These are phyloP conservation scores for Lipomyces chichibuensis DNA, from an alignment of 805 yeast genomes.

Conservation along the genomic window DNA sequence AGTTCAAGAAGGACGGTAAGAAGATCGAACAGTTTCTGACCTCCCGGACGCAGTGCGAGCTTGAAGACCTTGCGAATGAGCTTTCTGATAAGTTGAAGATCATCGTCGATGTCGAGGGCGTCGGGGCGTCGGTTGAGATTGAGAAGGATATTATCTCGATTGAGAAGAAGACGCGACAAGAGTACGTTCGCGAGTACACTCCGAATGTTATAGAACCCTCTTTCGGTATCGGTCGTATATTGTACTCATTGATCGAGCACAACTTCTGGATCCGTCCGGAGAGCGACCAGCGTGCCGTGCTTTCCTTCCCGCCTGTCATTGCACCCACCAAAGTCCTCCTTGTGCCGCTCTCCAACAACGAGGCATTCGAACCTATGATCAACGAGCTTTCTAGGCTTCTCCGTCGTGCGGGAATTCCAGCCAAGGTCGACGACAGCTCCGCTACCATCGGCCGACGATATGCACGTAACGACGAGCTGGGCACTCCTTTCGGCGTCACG, in stretches of 20 bases:
- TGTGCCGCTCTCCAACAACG: constrained; percentile 88
- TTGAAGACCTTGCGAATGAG: constrained; percentile 74
- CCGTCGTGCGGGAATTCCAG: constrained; percentile 82
- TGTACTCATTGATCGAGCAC: constrained; percentile 92
- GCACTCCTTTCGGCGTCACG: constrained; percentile 98
- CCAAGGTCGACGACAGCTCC: constrained; percentile 95
- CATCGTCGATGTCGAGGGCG: constrained; percentile 65
- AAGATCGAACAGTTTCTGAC: constrained; percentile 79
- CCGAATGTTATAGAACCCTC: constrained; percentile 99
- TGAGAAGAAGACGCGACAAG: constrained; percentile 75
- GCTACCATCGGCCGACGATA: constrained; percentile 98
- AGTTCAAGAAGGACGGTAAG: constrained; percentile 96
- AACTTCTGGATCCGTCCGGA: constrained; percentile 93
- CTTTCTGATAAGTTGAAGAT: constrained; percentile 66
- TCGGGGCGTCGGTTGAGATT: constrained; percentile 64
- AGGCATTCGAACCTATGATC: constrained; percentile 75
- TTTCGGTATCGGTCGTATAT: constrained; percentile 97
- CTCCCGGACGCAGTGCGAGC: constrained; percentile 79
- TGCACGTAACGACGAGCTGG: constrained; percentile 97
- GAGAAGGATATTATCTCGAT: constrained; percentile 73
- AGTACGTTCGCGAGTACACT: constrained; percentile 90
- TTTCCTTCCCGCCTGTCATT: constrained; percentile 90
- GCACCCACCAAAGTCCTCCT: constrained; percentile 97
- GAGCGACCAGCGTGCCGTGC: constrained; percentile 81
- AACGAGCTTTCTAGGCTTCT: constrained; percentile 68